These are phyloP conservation scores for Gorgonomyces haynaldii DNA, from an alignment of 192 early-diverging fungal genomes.

Conservation along the genomic window DNA sequence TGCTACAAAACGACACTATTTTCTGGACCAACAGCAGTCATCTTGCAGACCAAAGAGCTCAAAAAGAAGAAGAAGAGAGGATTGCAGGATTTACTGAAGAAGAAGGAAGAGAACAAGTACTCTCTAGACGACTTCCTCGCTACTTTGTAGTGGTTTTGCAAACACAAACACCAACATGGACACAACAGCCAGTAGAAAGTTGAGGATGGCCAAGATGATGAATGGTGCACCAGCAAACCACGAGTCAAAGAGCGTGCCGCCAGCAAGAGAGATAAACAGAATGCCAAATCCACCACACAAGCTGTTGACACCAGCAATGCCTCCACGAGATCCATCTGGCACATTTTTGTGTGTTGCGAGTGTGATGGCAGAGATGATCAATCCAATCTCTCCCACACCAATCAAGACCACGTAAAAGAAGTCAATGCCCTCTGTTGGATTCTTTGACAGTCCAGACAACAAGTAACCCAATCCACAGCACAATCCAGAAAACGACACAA, in stretches of 20 bases:
- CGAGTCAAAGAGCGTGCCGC: constrained; percentile 45
- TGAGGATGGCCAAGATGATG: constrained; percentile 19
- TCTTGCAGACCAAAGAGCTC: too few species aligned
- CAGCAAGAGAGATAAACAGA: constrained; percentile 47
- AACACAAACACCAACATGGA: not conserved
- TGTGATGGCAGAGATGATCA: constrained; percentile 53
- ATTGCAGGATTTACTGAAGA: too few species aligned
- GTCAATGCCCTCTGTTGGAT: constrained; percentile 25
- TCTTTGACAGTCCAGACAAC: constrained; percentile 31
- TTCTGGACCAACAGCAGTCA: too few species aligned
- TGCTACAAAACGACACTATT: too few species aligned
- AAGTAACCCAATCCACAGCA: constrained; percentile 40
- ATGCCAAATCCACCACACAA: constrained; percentile 57
- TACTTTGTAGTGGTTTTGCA: too few species aligned
- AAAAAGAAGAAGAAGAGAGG: too few species aligned
- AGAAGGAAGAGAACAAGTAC: too few species aligned
- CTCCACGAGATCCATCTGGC: constrained; percentile 37
- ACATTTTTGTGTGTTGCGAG: constrained; percentile 40
- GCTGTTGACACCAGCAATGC: constrained; percentile 48
- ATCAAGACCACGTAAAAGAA: constrained; percentile 36
- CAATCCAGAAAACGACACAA: constrained; percentile 27
- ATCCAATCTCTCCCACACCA: constrained; percentile 52
- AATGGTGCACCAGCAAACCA: constrained; percentile 32
- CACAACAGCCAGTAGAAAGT: not conserved
- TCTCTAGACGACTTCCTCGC: too few species aligned